phyloP scores from a whole-genome alignment of 768 basidiomycete genomes.

The Leccinum barrowsii region DNA sequence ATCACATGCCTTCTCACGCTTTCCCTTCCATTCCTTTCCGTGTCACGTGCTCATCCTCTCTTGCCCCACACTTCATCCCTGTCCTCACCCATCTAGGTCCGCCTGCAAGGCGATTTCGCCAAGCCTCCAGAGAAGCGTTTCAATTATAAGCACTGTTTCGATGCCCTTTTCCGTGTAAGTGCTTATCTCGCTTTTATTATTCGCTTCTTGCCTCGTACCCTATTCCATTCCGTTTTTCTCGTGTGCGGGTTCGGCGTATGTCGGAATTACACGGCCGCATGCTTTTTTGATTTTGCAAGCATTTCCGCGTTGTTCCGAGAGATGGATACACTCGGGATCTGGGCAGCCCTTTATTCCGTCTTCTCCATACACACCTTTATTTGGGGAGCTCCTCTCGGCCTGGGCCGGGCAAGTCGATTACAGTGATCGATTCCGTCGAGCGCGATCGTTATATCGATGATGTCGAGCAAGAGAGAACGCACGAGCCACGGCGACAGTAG shows the following conservation, averaged over 20 bases:
- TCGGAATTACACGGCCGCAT: neutral
- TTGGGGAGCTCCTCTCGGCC: neutral
- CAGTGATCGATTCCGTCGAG: neutral
- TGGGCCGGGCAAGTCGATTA: neutral
- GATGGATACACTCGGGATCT: neutral
- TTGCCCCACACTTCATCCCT: neutral
- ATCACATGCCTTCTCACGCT: constrained; percentile 16
- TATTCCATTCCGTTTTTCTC: neutral
- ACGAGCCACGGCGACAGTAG: neutral
- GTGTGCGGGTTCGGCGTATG: neutral
- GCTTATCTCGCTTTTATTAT: neutral
- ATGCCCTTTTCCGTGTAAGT: constrained; percentile 81
- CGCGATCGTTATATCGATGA: neutral
- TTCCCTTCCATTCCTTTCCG: neutral
- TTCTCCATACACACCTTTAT: neutral
- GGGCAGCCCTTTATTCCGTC: neutral
- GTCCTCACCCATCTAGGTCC: constrained; percentile 40
- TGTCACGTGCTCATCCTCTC: constrained; percentile 18
- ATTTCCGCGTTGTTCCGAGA: constrained; percentile 6
- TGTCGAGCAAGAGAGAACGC: neutral
- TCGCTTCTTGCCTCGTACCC: constrained; percentile 1
- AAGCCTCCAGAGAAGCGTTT: constrained; percentile 85
- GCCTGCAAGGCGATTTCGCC: constrained; percentile 87
- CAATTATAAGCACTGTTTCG: constrained; percentile 87
- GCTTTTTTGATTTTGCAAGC: neutral